Evolutionary conservation across 306 rosid species (phyloP).

Genomic region (Nissolia schottii): DNA sequence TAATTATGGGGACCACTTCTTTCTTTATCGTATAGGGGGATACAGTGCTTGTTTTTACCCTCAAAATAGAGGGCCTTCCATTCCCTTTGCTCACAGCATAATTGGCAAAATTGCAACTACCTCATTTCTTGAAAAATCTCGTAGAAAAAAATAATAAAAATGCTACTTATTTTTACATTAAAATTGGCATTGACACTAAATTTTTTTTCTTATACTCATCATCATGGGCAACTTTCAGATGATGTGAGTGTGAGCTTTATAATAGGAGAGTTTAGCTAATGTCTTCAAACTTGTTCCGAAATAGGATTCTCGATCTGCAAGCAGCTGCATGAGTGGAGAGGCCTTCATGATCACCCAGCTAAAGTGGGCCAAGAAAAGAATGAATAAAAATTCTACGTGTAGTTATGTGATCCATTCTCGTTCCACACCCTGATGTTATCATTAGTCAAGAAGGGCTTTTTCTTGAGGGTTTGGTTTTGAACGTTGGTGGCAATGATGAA

Average conservation of each 20-base stretch:
- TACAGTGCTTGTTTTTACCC: background rate
- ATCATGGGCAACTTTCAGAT: no score
- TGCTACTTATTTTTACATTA: background rate
- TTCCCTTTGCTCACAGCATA: background rate
- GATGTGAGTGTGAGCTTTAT: no score
- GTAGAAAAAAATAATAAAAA: background rate
- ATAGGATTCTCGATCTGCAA: no score
- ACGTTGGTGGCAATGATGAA: background rate
- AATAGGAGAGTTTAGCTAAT: no score
- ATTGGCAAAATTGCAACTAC: background rate
- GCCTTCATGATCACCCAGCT: background rate
- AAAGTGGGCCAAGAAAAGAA: background rate
- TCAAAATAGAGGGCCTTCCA: background rate
- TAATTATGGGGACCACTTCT: slow-evolving; percentile 13
- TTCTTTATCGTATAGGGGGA: background rate
- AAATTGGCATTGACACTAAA: no score
- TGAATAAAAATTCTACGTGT: background rate
- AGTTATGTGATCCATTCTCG: background rate
- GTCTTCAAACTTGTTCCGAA: no score
- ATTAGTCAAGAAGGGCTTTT: background rate
- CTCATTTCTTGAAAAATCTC: background rate
- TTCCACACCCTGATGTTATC: background rate
- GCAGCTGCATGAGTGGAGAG: no score
- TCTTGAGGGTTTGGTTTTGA: background rate
- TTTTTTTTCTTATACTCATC: no score